Evolutionary conservation across 2,329 filamentous ascomycete genomes (phyloP), one percentile per base, ranked within the genome.

Genomic region (Proliferodiscus dingleyae): DNA sequence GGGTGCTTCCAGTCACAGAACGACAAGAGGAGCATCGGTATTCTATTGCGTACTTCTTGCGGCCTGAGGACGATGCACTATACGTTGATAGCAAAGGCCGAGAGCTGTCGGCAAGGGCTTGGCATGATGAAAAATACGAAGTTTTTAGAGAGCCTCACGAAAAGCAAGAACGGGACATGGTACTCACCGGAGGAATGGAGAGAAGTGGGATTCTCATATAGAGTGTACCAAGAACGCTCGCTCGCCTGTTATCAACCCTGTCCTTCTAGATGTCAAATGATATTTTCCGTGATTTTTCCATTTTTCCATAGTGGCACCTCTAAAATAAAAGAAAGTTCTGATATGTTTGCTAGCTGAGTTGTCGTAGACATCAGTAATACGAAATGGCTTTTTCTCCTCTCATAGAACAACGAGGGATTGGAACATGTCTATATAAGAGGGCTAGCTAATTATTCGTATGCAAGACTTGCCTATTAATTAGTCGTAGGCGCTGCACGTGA

Each of bases 11-110:
- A 0, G 71, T 71, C 52, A 60, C 74, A 4, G 36, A 37, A 13
- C 19, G 9, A 66, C 68, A n/a, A 57, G 59, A 32, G 29, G 71
- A 77, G 69, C 71, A 77, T 63, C 69, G 75, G 43, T 78, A 77
- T 67, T 74, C 71, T n/a, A 73, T 78, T 51, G 74, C 75, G 13
- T 79, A 78, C 62, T 78, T 78, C 66, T 66, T 78, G 46, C 68
- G 75, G 21, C 71, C 75, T 43, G 73, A 78, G 66, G 68, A 78
- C 61, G 72, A 73, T 56, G 71, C 71, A 59, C 70, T 72, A 66
- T 77, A 78, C 59, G 64, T 66, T 41, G 75, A 78, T 29, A 29
- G 2, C 26, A 29, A 29, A 13, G 26, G 26, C 26, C 26, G 26
- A 29, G 26, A 29, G 26, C 26, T 29, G 9, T 29, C 26, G 13